Evolutionary conservation across 2,329 filamentous ascomycete species (phyloP), one percentile per base, ranked within the genome.

Genomic region (Davidsoniella australis): DNA sequence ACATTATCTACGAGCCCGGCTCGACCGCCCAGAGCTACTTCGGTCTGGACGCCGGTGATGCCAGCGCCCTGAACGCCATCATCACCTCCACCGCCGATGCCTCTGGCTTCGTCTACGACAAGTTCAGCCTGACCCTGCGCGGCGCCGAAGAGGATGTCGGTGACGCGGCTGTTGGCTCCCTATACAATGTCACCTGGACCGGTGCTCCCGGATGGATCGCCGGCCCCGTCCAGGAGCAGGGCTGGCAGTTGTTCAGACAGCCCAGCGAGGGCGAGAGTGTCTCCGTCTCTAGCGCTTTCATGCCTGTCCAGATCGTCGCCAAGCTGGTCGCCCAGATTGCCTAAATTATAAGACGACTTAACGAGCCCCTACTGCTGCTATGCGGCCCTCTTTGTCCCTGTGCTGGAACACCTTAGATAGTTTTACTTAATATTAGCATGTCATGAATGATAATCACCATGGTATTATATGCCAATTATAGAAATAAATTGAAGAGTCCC

Each of bases 161-260:
- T 33, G 37, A 45, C 20, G 24, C 43, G 2, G 24, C 10, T 26
- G 42, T 41, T 1, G 48, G 20, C 24, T 20, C 2, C 14, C 33
- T 44, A 4, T 53, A 49, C 44, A 26, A 18, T 10, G 51, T 53
- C 17, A 45, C 20, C 9, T 49, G 41, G 40, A 6, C 20, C 7
- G 47, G n/a, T 17, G 40, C 40, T 1, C 7, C 38, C n/a, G 14
- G 47, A 33, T 53, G 51, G 51, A 26, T 53, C 14, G 51, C 51
- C 5, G 44, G 44, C 3, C 51, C 51, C 4, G 41, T 48, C 12
- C 8, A n/a, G 10, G 18, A 23, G 20, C 14, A 10, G 0, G 48
- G 44, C 1, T 53, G 51, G 51, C 24, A 45, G 23, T 29, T 48
- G 10, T 33, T 53, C 5, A 39, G 16, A 16, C 29, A 29, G 2